phyloP scores from a whole-genome alignment of 768 basidiomycete genomes.

The Leccinum sublutescens region DNA sequence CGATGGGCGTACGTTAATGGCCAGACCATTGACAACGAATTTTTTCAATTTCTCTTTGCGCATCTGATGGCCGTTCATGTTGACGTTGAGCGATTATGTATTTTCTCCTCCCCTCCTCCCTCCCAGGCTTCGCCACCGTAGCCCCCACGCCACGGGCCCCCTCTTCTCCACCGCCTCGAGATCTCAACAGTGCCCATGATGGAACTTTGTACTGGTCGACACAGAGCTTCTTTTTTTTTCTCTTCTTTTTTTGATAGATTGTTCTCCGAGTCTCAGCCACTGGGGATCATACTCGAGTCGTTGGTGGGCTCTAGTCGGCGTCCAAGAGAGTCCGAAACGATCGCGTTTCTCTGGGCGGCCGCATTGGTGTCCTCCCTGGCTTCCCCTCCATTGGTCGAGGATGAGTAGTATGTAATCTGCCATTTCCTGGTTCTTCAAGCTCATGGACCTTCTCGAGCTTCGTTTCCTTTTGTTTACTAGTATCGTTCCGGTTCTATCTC shows the following conservation, averaged over 20 bases:
- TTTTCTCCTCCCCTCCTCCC: background rate
- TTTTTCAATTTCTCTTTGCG: background rate
- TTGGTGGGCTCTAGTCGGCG: background rate
- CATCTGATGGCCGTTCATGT: conserved; percentile 25
- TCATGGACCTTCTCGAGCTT: background rate
- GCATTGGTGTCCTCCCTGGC: background rate
- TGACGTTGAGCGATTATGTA: conserved; percentile 11
- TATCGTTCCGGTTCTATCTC: background rate
- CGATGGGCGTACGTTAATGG: background rate
- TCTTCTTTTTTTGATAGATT: background rate
- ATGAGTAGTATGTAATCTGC: background rate
- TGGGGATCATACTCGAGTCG: background rate
- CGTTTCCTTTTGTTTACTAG: background rate
- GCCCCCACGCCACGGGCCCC: background rate
- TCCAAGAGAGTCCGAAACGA: background rate
- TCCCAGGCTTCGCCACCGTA: background rate
- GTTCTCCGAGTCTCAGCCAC: background rate
- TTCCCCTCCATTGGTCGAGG: background rate
- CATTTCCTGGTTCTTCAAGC: background rate
- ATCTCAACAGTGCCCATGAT: background rate
- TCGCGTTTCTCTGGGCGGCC: background rate
- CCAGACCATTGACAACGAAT: background rate
- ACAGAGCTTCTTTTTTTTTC: background rate
- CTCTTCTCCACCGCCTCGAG: background rate
- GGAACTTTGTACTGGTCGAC: background rate